phyloP scores from a whole-genome alignment of 768 basidiomycete species.

The Lactarius psammicola region DNA sequence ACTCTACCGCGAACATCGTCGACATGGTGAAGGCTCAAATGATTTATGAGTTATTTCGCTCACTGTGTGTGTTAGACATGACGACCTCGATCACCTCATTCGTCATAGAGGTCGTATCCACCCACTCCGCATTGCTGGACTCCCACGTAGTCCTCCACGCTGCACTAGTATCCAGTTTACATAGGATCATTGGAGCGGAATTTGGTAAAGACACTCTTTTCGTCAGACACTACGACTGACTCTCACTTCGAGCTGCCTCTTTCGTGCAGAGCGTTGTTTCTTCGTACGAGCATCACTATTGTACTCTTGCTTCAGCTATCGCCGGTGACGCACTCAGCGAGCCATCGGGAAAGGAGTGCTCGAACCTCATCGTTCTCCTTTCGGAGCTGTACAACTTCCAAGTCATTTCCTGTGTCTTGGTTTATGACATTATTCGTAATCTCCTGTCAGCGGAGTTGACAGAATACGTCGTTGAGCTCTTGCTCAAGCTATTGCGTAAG shows the following conservation, averaged over 20 bases:
- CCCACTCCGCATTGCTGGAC: conserved; percentile 78
- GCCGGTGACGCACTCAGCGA: conserved; percentile 32
- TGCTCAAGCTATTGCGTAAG: conserved; percentile 84
- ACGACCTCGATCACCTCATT: conserved; percentile 74
- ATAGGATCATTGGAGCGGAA: conserved; percentile 81
- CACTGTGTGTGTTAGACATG: conserved; percentile 49
- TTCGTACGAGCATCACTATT: conserved; percentile 61
- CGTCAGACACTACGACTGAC: background rate
- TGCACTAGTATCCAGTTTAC: conserved; percentile 75
- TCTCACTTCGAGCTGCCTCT: conserved; percentile 59
- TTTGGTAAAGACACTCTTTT: conserved; percentile 60
- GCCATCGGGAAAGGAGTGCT: conserved; percentile 75
- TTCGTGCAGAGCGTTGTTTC: conserved; percentile 73
- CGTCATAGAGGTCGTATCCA: conserved; percentile 75
- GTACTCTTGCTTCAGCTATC: conserved; percentile 31
- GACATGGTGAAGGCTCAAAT: conserved; percentile 58
- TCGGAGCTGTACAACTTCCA: conserved; percentile 97
- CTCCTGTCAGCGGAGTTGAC: conserved; percentile 63
- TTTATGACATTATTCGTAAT: conserved; percentile 85
- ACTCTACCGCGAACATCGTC: conserved; percentile 69
- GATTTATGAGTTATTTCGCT: background rate
- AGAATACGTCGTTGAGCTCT: conserved; percentile 81
- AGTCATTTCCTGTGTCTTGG: conserved; percentile 82
- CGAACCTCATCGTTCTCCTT: conserved; percentile 82
- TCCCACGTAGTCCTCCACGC: conserved; percentile 89